Evolutionary conservation across 495 filamentous ascomycete genomes (phyloP).

Genomic region (Penicillium crystallinum): DNA sequence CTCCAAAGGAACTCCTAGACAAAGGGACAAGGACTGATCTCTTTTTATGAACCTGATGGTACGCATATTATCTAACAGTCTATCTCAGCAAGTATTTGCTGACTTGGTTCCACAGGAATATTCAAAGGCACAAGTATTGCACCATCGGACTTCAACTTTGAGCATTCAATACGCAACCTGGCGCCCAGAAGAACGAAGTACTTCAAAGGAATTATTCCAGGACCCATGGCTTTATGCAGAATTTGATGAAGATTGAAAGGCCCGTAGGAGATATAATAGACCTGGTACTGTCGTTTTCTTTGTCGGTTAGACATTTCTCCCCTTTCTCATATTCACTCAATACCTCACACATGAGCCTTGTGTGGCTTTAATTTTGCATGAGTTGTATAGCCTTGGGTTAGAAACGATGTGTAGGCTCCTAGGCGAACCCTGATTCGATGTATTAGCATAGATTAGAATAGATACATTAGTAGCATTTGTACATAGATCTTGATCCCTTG

Average conservation of each 20-base stretch:
- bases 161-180: constrained; percentile 17
- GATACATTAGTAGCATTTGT: too few relatives aligned
- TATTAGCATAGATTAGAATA: too few relatives aligned
- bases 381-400: too few relatives aligned
- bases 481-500: too few relatives aligned
- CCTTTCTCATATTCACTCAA: too few relatives aligned
- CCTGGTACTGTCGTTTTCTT: not conserved
- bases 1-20: constrained; percentile 18
- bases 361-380: too few relatives aligned
- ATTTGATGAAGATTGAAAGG: not conserved
- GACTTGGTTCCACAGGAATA: constrained; percentile 6
- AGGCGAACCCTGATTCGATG: too few relatives aligned
- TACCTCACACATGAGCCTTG: too few relatives aligned
- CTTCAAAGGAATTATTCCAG: constrained; percentile 21
- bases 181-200: constrained; percentile 27
- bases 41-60: constrained; percentile 15
- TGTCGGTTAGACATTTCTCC: too few relatives aligned
- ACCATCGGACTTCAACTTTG: constrained; percentile 15
- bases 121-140: constrained; percentile 7
- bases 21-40: constrained; percentile 13
- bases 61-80: not conserved
- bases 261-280: not conserved
- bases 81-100: not conserved
- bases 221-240: constrained; percentile 23
- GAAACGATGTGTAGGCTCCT: too few relatives aligned